These are phyloP conservation scores for Anaeramoeba flamelloides DNA, from an alignment of 78 protist genomes.

Conservation along the genomic window DNA sequence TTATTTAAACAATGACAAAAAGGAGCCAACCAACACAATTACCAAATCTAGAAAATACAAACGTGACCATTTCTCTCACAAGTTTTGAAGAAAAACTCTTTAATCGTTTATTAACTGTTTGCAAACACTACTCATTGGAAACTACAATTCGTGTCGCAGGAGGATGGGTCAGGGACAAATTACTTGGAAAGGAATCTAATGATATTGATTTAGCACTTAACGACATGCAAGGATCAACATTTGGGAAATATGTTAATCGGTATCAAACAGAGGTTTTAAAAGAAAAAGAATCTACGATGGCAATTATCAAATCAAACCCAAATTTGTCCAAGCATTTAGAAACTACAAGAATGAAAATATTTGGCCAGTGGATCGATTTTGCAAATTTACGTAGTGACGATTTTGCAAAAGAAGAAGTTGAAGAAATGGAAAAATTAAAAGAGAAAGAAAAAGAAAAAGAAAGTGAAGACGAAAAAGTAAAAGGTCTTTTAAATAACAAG, in stretches of 20 bases:
- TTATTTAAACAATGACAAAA: too few species aligned
- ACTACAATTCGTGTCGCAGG: conserved; percentile 69
- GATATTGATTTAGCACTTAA: conserved; percentile 24
- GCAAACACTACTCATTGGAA: background rate
- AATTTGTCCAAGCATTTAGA: conserved; percentile 79
- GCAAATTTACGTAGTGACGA: conserved; percentile 67
- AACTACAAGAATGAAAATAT: conserved; percentile 53
- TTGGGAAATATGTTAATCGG: conserved; percentile 9
- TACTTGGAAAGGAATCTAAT: background rate
- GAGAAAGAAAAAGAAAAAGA: too few species aligned
- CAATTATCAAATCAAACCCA: conserved; percentile 50
- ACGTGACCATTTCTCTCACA: background rate
- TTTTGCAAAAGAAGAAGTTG: background rate
- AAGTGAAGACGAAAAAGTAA: too few species aligned
- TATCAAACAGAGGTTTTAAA: background rate
- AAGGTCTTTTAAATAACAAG: too few species aligned
- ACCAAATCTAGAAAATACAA: too few species aligned
- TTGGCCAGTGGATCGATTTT: conserved; percentile 56
- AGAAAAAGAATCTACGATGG: background rate
- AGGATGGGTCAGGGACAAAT: conserved; percentile 90
- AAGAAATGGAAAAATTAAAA: too few species aligned
- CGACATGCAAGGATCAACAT: background rate
- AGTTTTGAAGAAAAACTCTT: background rate
- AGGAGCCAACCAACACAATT: too few species aligned
- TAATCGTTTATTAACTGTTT: background rate